phyloP scores from a whole-genome alignment of 345 rosid genomes.

The Arabidopsis arenosa region DNA sequence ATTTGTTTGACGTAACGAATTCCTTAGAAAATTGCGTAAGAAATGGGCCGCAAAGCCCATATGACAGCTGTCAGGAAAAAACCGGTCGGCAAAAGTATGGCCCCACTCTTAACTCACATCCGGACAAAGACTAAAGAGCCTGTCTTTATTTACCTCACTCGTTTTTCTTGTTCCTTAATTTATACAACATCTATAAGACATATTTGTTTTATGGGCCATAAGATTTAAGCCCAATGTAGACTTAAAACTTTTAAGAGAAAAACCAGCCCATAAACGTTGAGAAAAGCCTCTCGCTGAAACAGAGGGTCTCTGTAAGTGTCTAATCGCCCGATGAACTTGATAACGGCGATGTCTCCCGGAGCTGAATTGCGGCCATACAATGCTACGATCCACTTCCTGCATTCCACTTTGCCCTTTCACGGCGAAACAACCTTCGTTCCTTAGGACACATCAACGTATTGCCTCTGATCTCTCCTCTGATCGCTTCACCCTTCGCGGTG shows the following conservation, averaged over 20 bases:
- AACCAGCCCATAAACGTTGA: neutral
- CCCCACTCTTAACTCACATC: conserved; percentile 7
- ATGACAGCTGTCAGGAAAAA: conserved; percentile 24
- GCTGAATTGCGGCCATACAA: conserved; percentile 31
- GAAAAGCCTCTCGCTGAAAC: neutral
- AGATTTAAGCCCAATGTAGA: conserved; percentile 2
- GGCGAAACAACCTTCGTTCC: conserved; percentile 47
- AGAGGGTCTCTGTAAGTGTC: conserved; percentile 9
- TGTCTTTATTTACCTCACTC: neutral
- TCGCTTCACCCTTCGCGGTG: conserved; percentile 44
- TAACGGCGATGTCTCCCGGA: conserved; percentile 43
- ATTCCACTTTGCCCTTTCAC: conserved; percentile 36
- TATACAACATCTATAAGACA: neutral
- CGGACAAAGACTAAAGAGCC: conserved; percentile 5
- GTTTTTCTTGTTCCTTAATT: neutral
- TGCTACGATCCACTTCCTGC: conserved; percentile 47
- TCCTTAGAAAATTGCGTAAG: neutral
- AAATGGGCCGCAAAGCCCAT: conserved; percentile 24
- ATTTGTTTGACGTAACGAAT: neutral
- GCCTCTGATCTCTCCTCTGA: conserved; percentile 56
- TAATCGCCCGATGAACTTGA: conserved; percentile 5
- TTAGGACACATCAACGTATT: conserved; percentile 48
- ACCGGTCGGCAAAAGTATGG: conserved; percentile 21
- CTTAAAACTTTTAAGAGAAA: neutral
- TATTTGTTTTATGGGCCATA: neutral